Base-by-base conservation (phyloP, 441 rosid genomes). In the Macaranga tanarius region DNA sequence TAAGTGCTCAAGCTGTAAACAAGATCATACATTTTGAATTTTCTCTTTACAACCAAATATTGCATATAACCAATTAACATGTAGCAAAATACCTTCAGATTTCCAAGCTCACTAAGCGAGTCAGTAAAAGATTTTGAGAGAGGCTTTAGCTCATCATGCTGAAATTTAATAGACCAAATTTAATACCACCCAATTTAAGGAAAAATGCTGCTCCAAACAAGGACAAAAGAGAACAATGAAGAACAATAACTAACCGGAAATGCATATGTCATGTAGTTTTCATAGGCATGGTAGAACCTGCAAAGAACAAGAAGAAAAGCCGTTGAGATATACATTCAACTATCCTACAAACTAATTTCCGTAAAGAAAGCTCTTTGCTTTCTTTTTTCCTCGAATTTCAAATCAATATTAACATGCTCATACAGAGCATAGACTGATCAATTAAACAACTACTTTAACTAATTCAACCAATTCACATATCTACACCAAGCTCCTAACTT, bases 91-190 rank as follows among this genome's bases (percentile, higher is more conserved):
- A 94, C 97, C 92, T 86, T 90, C 20, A 94, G 83, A 84, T 94
- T 94, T 73, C 98, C 98, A 71, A 94, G 98, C 85, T 94, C 95
- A 45, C 93, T 87, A 54, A 94, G 96, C 4, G 98, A 94, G 88
- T 94, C 89, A 0, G 98, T 94, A 85, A 85, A 90, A 80, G 86
- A 84, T 80, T 86, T 89, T 44, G 88, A 87, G 74, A 94, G 88
- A 74, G 98, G 97, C 84, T 87, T 94, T 50, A 92, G 83, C 87
- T 92, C 98, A 84, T 94, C 97, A 81, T 92, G 97, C 98, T 94
- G 90, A 66, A 67, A 77, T 64, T 73, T 34, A 73, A 84, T 22
- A 71, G 3, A 78, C 67, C 19, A 69, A 69, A 70, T 20, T 76
- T 71, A 81, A 54, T 59, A 69, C 51, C 58, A 17, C 25, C n/a